Evolutionary conservation across 352 stramenopile genomes (phyloP).

Genomic region (Globisporangium canariense): DNA sequence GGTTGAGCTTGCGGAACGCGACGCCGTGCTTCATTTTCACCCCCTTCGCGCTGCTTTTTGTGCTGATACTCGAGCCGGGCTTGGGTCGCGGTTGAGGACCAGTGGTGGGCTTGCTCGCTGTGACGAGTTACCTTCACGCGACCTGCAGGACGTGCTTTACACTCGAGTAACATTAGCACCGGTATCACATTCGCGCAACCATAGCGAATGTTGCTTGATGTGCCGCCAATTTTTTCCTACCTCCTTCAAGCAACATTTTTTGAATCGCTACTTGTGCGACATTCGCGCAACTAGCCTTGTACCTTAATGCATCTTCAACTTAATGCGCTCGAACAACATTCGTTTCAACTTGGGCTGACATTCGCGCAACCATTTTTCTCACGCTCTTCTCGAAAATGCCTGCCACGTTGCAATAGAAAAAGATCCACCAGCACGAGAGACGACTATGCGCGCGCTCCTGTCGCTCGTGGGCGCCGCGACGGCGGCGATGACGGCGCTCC

Average conservation of each 20-base stretch:
- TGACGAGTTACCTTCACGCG: constrained; percentile 22
- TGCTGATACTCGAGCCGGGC: constrained; percentile 4
- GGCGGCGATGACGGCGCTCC: constrained; percentile 20
- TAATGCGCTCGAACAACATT: background rate
- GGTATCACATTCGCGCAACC: constrained; percentile 1
- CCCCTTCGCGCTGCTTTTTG: constrained; percentile 6
- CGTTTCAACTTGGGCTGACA: background rate
- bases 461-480: background rate
- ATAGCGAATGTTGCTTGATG: background rate
- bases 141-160: constrained; percentile 5
- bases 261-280: background rate
- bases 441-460: constrained; percentile 6
- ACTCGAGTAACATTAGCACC: background rate
- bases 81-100: constrained; percentile 1
- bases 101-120: constrained; percentile 10
- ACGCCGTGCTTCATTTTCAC: constrained; percentile 78
- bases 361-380: too few species aligned
- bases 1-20: constrained; percentile 90
- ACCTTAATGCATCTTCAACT: background rate
- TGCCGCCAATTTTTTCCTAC: background rate
- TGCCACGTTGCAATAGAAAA: constrained; percentile 6
- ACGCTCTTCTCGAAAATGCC: constrained; percentile 5
- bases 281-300: background rate
- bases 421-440: constrained; percentile 2
- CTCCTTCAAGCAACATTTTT: background rate